Base-by-base conservation (phyloP, 345 rosid genomes). In the Citrus unshiu region DNA sequence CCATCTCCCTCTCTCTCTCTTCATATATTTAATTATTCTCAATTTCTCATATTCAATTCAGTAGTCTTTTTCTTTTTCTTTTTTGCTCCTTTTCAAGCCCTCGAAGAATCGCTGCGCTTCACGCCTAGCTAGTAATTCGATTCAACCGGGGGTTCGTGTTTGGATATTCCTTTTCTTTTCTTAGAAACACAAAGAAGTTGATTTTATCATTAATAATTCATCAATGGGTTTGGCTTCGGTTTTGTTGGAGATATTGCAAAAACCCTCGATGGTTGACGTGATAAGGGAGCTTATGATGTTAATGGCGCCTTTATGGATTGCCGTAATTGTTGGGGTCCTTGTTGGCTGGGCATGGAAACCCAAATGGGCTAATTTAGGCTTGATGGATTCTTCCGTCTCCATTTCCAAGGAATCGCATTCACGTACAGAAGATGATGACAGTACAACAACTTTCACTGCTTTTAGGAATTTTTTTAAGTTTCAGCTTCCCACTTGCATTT, bases 271-370 rank as follows among this genome's bases (percentile, higher is more conserved):
- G 81, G 86, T 86, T 68, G 90, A 85, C 29, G 80, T 88, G 43
- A 32, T 89, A 13, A 61, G 84, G 62, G 98, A 91, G 80, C 82
- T 93, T 43, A 46, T 85, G 61, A 78, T 85, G 76, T 83, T 91
- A 6, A 86, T 83, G 56, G 83, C 89, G 51, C 99, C 99, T 32
- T 72, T 96, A 1, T 96, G 99, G 98, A 76, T 90, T 79, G 97
- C 97, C 39, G 94, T 94, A 24, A n/a, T 90, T 68, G 81, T 88
- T 75, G 99, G 99, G 59, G 91, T 96, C 66, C 27, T 96, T 57
- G 97, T 93, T 8, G 99, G 99, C 24, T 96, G 99, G 99, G 80
- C 93, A 2, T 96, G 98, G 98, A 90, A 89, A 82, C 99, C 98
- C 40, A 90, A 87, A 65, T 96, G 99, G 99, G 97, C 97, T 1